These are phyloP conservation scores for Epicoccum nigrum DNA, from an alignment of 2,329 filamentous ascomycete species.

Conservation along the genomic window DNA sequence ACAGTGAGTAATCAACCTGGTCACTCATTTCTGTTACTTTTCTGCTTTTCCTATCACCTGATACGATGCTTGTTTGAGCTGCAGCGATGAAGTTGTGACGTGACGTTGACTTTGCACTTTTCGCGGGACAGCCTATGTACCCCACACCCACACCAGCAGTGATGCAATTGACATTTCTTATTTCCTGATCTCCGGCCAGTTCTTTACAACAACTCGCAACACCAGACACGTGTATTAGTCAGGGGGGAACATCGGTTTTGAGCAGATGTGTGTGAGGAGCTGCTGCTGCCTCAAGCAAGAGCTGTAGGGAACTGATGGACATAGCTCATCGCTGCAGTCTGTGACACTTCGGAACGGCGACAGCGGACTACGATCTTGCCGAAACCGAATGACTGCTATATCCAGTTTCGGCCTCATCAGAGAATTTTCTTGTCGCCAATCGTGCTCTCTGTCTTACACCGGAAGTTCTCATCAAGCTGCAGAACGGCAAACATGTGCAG, in stretches of 20 bases:
- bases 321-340: neutral
- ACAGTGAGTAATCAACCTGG: constrained; percentile 76
- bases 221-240: neutral
- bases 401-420: constrained; percentile 6
- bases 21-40: constrained; percentile 48
- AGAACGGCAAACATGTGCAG: neutral
- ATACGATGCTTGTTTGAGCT: neutral
- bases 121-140: constrained; percentile 8
- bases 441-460: constrained; percentile 6
- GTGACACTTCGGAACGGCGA: constrained; percentile 5
- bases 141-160: constrained; percentile 6
- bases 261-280: no score
- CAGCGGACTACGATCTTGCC: neutral
- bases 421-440: constrained; percentile 14
- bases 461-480: neutral
- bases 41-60: neutral
- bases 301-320: neutral
- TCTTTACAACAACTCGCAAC: neutral
- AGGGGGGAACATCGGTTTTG: neutral
- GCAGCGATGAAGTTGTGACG: neutral
- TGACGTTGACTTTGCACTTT: constrained; percentile 7
- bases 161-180: constrained; percentile 1
- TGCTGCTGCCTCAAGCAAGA: neutral
- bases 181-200: neutral
- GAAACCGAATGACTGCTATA: constrained; percentile 13